phyloP scores from a whole-genome alignment of 2,329 filamentous ascomycete genomes.

The Pyricularia pennisetigena region DNA sequence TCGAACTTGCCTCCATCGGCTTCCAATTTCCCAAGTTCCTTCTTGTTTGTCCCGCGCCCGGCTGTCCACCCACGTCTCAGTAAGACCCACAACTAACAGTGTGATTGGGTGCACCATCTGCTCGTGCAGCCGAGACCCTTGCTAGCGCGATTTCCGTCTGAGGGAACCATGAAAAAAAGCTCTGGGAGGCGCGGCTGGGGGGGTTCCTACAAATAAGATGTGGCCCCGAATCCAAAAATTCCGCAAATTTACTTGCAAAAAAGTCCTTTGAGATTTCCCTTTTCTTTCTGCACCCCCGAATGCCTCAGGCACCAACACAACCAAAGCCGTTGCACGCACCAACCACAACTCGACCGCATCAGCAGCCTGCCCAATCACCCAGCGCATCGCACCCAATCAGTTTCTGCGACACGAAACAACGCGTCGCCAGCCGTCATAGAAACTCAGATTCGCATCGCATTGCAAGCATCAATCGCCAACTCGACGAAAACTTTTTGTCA shows the following conservation, averaged over 20 bases:
- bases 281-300: constrained; percentile 5
- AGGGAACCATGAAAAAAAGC: constrained; percentile 10
- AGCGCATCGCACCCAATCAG: constrained; percentile 1
- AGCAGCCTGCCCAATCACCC: not conserved
- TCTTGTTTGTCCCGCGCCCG: constrained; percentile 6
- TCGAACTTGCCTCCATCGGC: constrained; percentile 3
- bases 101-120: constrained; percentile 10
- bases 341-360: not conserved
- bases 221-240: constrained; percentile 27
- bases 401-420: constrained; percentile 4
- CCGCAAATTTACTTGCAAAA: constrained; percentile 21
- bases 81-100: not conserved
- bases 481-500: not conserved
- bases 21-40: constrained; percentile 6
- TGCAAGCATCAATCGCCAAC: not conserved
- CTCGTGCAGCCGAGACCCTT: constrained; percentile 9
- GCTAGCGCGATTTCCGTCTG: constrained; percentile 9
- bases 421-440: not conserved
- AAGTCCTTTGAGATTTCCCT: constrained; percentile 19
- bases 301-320: constrained; percentile 10
- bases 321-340: constrained; percentile 1
- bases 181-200: constrained; percentile 11
- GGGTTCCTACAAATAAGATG: constrained; percentile 33
- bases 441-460: not conserved
- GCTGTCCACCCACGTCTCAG: constrained; percentile 10